These are phyloP conservation scores for Starmerella khaoyaiensis DNA, from an alignment of 805 yeast species.

Conservation along the genomic window DNA sequence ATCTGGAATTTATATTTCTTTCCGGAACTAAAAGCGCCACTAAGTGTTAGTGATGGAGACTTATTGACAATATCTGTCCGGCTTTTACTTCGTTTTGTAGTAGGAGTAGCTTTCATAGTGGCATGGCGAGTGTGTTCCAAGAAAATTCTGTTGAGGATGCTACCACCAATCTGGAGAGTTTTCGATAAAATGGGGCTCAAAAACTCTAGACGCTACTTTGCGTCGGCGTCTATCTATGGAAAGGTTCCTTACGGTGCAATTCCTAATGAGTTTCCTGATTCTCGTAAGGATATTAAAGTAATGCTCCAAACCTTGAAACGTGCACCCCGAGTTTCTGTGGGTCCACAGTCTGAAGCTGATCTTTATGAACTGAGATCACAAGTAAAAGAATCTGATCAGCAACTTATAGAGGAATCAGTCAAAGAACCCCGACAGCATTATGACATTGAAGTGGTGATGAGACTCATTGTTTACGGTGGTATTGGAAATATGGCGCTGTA, in stretches of 20 bases:
- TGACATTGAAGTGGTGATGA: conserved; percentile 63
- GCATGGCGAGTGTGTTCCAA: conserved; percentile 67
- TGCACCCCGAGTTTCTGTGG: conserved; percentile 28
- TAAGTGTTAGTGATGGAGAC: conserved; percentile 17
- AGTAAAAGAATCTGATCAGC: conserved; percentile 21
- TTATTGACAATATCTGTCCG: background rate
- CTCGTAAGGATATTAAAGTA: conserved; percentile 24
- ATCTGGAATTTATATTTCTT: conserved; percentile 30
- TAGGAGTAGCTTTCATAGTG: conserved; percentile 53
- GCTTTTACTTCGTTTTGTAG: conserved; percentile 33
- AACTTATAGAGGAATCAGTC: conserved; percentile 19
- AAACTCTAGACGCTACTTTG: conserved; percentile 32
- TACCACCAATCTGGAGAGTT: conserved; percentile 46
- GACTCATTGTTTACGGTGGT: conserved; percentile 72
- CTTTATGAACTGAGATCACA: conserved; percentile 28
- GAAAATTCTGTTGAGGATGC: conserved; percentile 42
- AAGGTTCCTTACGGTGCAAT: conserved; percentile 22
- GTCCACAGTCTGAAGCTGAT: conserved; percentile 34
- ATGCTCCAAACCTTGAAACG: conserved; percentile 22
- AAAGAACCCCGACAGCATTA: conserved; percentile 36
- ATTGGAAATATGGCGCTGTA: conserved; percentile 41
- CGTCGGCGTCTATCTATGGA: conserved; percentile 29
- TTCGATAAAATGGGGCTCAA: conserved; percentile 29
- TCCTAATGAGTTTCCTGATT: conserved; percentile 13
- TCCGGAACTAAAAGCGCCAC: background rate